These are phyloP conservation scores for Zygoascus meyerae DNA, from an alignment of 1,139 yeast species.

Conservation along the genomic window DNA sequence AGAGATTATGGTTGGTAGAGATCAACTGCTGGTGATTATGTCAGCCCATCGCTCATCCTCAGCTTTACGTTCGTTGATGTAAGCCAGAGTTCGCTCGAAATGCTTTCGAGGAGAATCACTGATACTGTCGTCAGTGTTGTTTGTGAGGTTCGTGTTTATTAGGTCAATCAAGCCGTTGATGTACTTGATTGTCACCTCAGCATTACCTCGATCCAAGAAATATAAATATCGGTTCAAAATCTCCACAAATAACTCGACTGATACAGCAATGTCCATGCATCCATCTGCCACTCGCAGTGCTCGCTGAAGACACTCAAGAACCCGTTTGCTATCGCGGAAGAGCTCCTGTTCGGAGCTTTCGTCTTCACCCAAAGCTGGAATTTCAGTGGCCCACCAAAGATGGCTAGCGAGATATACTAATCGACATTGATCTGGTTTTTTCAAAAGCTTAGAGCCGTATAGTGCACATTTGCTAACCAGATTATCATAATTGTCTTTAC, in stretches of 20 bases:
- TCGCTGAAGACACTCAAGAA: constrained; percentile 64
- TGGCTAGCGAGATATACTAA: constrained; percentile 86
- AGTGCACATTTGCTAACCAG: constrained; percentile 80
- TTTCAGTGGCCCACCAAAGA: constrained; percentile 85
- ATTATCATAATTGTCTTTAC: constrained; percentile 61
- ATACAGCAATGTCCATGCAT: constrained; percentile 76
- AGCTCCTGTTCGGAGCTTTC: constrained; percentile 31
- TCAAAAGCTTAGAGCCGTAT: constrained; percentile 80
- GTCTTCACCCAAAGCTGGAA: constrained; percentile 44
- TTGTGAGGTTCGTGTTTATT: constrained; percentile 64
- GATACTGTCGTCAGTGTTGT: constrained; percentile 32
- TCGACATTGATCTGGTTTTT: constrained; percentile 92
- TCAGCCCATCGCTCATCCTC: constrained; percentile 41
- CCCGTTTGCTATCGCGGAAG: constrained; percentile 54
- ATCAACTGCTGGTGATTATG: neutral
- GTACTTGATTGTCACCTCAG: constrained; percentile 62
- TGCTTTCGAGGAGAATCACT: constrained; percentile 42
- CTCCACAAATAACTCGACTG: constrained; percentile 80
- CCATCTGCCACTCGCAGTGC: constrained; percentile 88
- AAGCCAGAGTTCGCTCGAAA: constrained; percentile 62
- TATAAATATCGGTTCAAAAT: constrained; percentile 79
- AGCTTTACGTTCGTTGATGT: constrained; percentile 59
- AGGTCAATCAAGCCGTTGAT: constrained; percentile 83
- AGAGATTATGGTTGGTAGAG: neutral
- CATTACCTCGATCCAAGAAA: constrained; percentile 78